phyloP scores from a whole-genome alignment of 2,329 filamentous ascomycete genomes.

The Seiridium cupressi region DNA sequence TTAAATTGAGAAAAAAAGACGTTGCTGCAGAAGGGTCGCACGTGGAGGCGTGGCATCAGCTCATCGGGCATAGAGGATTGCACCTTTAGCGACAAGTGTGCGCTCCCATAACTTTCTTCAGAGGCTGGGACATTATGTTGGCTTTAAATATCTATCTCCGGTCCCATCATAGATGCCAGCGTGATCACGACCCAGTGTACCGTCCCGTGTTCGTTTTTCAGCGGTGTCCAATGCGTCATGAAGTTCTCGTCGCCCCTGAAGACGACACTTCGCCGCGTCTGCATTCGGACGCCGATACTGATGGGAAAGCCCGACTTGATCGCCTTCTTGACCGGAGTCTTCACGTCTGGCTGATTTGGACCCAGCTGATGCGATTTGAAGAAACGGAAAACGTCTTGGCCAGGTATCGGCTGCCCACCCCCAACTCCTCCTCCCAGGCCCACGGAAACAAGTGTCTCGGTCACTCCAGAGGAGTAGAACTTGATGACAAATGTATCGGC shows the following conservation, averaged over 20 bases:
- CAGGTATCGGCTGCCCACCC: conserved; percentile 13
- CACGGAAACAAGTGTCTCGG: conserved; percentile 17
- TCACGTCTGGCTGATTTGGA: conserved; percentile 18
- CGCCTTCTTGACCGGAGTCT: conserved; percentile 15
- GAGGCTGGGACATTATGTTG: too few relatives aligned
- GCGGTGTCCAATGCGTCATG: conserved; percentile 19
- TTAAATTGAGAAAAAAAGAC: neutral
- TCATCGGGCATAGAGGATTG: neutral
- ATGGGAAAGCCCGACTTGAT: conserved; percentile 28
- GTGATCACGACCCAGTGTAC: conserved; percentile 15
- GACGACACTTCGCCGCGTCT: conserved; percentile 21
- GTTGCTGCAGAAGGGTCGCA: neutral
- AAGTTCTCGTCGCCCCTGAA: conserved; percentile 24
- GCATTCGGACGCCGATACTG: conserved; percentile 21
- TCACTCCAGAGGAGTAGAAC: conserved; percentile 23
- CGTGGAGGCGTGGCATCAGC: neutral
- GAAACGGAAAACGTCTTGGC: conserved; percentile 23
- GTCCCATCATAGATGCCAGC: conserved; percentile 9
- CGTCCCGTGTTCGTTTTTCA: conserved; percentile 17
- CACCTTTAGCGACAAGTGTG: too few relatives aligned
- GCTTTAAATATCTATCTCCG: neutral
- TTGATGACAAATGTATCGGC: conserved; percentile 19
- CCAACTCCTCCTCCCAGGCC: conserved; percentile 16
- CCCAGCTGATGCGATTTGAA: conserved; percentile 20
- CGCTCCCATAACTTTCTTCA: neutral